A percentile compares a stretch with the other conserved stretches of the same genome.
phyloP scores from a whole-genome alignment of 2,329 filamentous ascomycete species.

The Nannizzia gypsea region DNA sequence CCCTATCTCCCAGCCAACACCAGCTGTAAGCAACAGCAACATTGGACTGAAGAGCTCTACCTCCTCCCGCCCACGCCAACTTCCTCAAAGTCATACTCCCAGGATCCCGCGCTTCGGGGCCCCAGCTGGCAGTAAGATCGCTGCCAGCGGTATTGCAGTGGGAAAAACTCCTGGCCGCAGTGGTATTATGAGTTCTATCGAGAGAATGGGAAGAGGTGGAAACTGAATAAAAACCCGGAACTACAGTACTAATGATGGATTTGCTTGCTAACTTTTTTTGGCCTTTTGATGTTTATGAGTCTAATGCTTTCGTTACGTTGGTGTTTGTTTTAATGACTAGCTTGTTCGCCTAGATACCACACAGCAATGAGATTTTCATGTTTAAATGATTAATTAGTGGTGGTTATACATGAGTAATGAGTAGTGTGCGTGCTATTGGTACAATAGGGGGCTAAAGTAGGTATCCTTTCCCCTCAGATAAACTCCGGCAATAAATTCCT shows the following conservation, averaged over 20 bases:
- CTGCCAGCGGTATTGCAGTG: constrained; percentile 22
- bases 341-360: background rate
- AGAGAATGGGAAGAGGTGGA: constrained; percentile 60
- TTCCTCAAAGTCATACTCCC: constrained; percentile 16
- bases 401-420: background rate
- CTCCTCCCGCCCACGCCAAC: constrained; percentile 21
- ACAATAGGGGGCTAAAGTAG: background rate
- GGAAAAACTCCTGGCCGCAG: constrained; percentile 41
- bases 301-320: background rate
- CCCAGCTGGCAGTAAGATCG: constrained; percentile 17
- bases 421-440: background rate
- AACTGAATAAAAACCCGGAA: background rate
- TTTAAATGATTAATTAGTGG: background rate
- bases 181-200: constrained; percentile 73
- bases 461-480: background rate
- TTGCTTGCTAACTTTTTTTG: background rate
- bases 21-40: background rate
- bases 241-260: background rate
- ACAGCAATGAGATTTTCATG: constrained; percentile 1
- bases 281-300: background rate
- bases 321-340: background rate
- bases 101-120: constrained; percentile 24
- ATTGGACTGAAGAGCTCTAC: constrained; percentile 15
- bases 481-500: background rate
- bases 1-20: constrained; percentile 6